Conservation (phyloP, 495 filamentous ascomycete species). For the Hypoxylon intermedium region DNA sequence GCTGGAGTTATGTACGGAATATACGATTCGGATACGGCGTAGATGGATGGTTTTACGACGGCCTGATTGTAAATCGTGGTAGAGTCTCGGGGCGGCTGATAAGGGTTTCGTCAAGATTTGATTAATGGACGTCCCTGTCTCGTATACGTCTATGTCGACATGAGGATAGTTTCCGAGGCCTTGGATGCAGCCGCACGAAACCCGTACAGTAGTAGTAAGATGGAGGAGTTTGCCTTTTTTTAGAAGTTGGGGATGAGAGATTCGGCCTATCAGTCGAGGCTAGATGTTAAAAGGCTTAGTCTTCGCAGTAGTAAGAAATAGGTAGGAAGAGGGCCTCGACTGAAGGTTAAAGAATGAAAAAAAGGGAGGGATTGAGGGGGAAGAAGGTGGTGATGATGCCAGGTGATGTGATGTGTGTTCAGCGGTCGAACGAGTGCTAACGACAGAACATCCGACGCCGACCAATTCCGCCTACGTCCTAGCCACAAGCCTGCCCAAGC, state of each 20-base stretch:
- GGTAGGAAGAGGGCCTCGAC: background rate
- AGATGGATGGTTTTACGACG: too few relatives aligned
- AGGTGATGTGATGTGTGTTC: slow-evolving; percentile 26
- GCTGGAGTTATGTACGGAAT: background rate
- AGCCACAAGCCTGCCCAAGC: too few relatives aligned
- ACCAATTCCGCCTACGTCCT: slow-evolving; percentile 27
- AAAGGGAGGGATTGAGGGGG: background rate
- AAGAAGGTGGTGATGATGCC: slow-evolving; percentile 22
- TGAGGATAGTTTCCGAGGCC: slow-evolving; percentile 14
- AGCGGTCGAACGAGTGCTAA: slow-evolving; percentile 9
- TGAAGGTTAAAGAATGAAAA: slow-evolving; percentile 6
- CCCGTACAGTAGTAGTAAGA: background rate
- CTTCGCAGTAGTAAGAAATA: slow-evolving; percentile 9
- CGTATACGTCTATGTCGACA: slow-evolving; percentile 21
- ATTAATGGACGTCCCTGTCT: slow-evolving; percentile 25
- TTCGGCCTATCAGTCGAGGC: slow-evolving; percentile 17
- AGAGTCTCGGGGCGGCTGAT: background rate
- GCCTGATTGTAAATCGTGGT: background rate
- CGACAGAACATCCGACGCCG: slow-evolving; percentile 33
- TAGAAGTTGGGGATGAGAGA: background rate
- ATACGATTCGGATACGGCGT: too few relatives aligned
- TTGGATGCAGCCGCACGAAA: slow-evolving; percentile 23
- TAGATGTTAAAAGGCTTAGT: slow-evolving; percentile 10
- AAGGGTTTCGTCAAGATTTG: slow-evolving; percentile 19
- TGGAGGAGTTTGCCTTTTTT: background rate